These are phyloP conservation scores for Chloranthus sessilifolius DNA, from an alignment of 164 flowering plant genomes.

Conservation along the genomic window DNA sequence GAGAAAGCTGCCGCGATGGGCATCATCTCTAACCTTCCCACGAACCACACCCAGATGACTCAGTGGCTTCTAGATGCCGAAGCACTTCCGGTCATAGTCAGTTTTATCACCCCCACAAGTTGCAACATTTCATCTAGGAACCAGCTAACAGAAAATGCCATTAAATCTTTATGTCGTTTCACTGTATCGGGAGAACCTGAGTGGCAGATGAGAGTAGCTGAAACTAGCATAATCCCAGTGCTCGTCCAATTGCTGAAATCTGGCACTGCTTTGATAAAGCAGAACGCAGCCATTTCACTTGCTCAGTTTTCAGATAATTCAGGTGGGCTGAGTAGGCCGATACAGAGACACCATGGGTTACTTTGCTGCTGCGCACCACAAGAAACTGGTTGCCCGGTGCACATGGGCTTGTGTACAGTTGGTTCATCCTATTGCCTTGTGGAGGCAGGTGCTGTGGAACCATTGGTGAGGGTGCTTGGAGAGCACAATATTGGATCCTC, in stretches of 20 bases:
- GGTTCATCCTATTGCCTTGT: conserved; percentile 58
- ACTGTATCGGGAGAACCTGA: conserved; percentile 35
- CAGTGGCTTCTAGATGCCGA: conserved; percentile 52
- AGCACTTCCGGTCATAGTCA: conserved; percentile 32
- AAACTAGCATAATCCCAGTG: conserved; percentile 38
- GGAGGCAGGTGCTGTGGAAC: conserved; percentile 54
- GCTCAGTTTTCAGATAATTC: conserved; percentile 51
- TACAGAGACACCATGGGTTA: conserved; percentile 33
- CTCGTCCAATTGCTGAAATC: conserved; percentile 40
- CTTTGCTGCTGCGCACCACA: conserved; percentile 46
- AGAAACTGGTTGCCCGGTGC: conserved; percentile 46
- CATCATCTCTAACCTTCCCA: conserved; percentile 50
- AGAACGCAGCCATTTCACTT: conserved; percentile 47
- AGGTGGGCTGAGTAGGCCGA: conserved; percentile 22
- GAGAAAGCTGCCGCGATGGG: conserved; percentile 58
- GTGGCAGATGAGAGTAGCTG: conserved; percentile 49
- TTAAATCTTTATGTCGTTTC: conserved; percentile 49
- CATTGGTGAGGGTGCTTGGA: conserved; percentile 45
- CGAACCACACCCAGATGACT: conserved; percentile 27
- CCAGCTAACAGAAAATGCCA: conserved; percentile 46
- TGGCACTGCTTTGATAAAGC: conserved; percentile 46
- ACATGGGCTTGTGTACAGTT: conserved; percentile 48
- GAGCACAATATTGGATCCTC: conserved; percentile 38
- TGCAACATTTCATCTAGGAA: conserved; percentile 18
- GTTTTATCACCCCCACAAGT: conserved; percentile 16